These are phyloP conservation scores for Neospermospora avenae DNA, from an alignment of 2,329 filamentous ascomycete genomes.

Conservation along the genomic window DNA sequence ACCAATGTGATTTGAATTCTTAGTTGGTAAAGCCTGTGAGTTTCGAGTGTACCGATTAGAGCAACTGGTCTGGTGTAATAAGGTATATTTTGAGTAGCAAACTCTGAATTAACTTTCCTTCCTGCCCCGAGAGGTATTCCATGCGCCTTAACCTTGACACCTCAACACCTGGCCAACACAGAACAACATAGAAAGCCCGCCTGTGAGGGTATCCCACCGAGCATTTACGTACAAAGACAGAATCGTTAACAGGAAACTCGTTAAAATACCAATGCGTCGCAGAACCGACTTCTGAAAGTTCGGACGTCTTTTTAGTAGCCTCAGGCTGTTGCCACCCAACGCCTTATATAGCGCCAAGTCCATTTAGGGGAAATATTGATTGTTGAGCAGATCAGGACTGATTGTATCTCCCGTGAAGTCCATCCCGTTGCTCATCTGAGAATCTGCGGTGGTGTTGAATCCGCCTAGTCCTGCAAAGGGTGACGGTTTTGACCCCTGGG, in stretches of 20 bases:
- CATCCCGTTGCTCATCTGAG: conserved; percentile 25
- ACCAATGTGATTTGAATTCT: background rate
- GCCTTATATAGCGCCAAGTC: background rate
- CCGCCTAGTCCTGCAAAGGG: conserved; percentile 12
- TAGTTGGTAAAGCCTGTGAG: no score
- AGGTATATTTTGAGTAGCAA: background rate
- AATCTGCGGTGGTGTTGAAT: conserved; percentile 20
- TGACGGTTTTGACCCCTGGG: conserved; percentile 17
- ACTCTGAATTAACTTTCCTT: background rate
- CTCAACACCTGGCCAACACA: background rate
- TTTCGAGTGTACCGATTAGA: background rate
- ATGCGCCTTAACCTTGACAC: background rate
- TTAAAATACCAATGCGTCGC: no score
- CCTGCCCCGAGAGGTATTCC: background rate
- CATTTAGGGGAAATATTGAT: conserved; percentile 13
- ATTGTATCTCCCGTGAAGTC: conserved; percentile 23
- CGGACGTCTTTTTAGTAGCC: no score
- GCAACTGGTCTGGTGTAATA: background rate
- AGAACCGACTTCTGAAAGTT: no score
- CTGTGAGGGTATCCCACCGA: background rate
- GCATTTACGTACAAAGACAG: background rate
- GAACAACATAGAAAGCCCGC: background rate
- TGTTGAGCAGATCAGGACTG: conserved; percentile 16
- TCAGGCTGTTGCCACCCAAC: background rate
- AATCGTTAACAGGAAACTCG: background rate